Conservation (phyloP, 176 grass and related monocot genomes). For the Aechmea fasciata region DNA sequence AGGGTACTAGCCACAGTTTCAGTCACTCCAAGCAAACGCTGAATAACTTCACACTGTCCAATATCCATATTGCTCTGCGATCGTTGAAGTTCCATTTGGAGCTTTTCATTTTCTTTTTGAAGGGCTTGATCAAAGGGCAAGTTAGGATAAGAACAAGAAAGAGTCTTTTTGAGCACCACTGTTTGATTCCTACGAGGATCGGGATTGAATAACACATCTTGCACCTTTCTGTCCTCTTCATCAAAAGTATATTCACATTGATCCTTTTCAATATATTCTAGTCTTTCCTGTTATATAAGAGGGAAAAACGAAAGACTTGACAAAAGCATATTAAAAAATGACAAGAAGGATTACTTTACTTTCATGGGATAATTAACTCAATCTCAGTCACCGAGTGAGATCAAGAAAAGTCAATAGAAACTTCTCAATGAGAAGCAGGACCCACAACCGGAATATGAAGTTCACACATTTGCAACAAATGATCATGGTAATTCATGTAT, state of each 20-base stretch:
- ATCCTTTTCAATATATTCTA: conserved; percentile 86
- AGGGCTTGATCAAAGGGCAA: conserved; percentile 83
- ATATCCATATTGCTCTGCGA: conserved; percentile 79
- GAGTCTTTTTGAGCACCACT: conserved; percentile 68
- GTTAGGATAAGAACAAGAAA: conserved; percentile 91
- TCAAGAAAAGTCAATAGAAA: no score
- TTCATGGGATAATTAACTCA: neutral
- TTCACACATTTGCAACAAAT: no score
- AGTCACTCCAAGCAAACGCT: conserved; percentile 79
- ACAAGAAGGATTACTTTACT: conserved; percentile 8
- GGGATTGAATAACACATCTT: conserved; percentile 66
- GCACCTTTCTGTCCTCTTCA: conserved; percentile 90
- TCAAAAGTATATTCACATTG: conserved; percentile 94
- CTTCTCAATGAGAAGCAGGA: no score
- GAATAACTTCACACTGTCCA: conserved; percentile 76
- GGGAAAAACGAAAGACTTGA: neutral
- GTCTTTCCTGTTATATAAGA: conserved; percentile 39
- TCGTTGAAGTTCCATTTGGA: conserved; percentile 85
- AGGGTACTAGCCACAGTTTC: conserved; percentile 50
- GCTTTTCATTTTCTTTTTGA: conserved; percentile 86
- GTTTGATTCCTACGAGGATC: conserved; percentile 52
- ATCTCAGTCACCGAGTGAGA: no score
- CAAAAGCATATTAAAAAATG: conserved; percentile 9
- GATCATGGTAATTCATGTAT: no score
- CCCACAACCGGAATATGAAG: no score